phyloP scores from a whole-genome alignment of 2,329 filamentous ascomycete species.

The Sporothrix sp. region DNA sequence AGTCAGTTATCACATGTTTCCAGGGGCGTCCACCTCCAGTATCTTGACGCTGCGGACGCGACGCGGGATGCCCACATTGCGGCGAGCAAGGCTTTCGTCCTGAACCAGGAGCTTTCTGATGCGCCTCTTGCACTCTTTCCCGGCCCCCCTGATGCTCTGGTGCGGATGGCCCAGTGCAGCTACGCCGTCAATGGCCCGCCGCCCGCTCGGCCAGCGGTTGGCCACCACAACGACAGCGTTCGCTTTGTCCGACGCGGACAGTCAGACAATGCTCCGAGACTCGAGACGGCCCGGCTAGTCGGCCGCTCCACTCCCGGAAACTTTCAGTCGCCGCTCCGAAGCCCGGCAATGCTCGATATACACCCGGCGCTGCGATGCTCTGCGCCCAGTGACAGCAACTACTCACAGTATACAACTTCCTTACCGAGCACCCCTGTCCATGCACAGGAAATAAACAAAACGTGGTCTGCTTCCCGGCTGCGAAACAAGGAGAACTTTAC shows the following conservation, averaged over 20 bases:
- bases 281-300: neutral
- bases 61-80: conserved; percentile 53
- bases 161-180: neutral
- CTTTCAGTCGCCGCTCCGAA: neutral
- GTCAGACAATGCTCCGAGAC: neutral
- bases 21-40: conserved; percentile 36
- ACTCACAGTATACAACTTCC: conserved; percentile 4
- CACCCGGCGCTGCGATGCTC: neutral
- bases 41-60: conserved; percentile 39
- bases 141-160: neutral
- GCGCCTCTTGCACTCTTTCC: conserved; percentile 18
- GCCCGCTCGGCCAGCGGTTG: neutral
- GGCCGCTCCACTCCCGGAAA: neutral
- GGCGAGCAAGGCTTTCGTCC: conserved; percentile 49
- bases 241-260: conserved; percentile 33
- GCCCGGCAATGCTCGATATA: neutral
- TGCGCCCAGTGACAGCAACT: conserved; percentile 11
- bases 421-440: neutral
- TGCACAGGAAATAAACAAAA: conserved; percentile 11
- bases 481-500: conserved; percentile 15
- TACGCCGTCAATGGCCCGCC: neutral
- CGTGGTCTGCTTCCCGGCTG: conserved; percentile 5
- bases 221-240: conserved; percentile 36
- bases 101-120: conserved; percentile 36
- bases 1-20: conserved; percentile 42